Percentiles rank a stretch among this genome's conserved stretches.
Evolutionary conservation across 768 basidiomycete species (phyloP).

Genomic region (Cystobasidium ongulense): DNA sequence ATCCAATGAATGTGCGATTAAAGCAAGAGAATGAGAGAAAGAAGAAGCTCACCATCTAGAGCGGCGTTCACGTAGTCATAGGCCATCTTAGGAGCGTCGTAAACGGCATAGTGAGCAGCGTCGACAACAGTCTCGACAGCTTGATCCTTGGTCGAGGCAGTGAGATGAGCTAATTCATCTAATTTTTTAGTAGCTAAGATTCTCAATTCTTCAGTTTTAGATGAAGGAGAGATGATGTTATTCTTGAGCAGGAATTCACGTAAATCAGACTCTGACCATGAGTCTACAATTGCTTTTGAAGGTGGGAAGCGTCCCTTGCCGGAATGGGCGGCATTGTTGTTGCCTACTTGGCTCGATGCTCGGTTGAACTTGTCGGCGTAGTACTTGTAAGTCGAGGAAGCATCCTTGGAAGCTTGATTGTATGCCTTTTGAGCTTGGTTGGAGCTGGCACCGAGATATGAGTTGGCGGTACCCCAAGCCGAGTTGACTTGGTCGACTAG

Average conservation of each 20-base stretch:
- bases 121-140: background rate
- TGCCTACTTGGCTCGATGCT: conserved; percentile 55
- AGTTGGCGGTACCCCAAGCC: conserved; percentile 53
- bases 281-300: conserved; percentile 30
- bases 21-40: background rate
- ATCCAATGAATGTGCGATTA: background rate
- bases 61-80: conserved; percentile 36
- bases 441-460: conserved; percentile 45
- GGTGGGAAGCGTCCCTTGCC: background rate
- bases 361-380: conserved; percentile 49
- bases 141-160: conserved; percentile 21
- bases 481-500: conserved; percentile 49
- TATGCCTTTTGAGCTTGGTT: conserved; percentile 61
- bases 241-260: conserved; percentile 77
- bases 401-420: conserved; percentile 26
- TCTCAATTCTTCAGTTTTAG: conserved; percentile 69
- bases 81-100: conserved; percentile 34
- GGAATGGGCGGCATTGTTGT: conserved; percentile 15
- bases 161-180: conserved; percentile 41
- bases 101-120: conserved; percentile 38
- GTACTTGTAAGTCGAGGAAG: conserved; percentile 7
- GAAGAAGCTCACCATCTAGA: conserved; percentile 30
- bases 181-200: conserved; percentile 63
- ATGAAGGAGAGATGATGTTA: conserved; percentile 72
- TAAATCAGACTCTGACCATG: conserved; percentile 74